Evolutionary conservation across 2,329 filamentous ascomycete genomes (phyloP), one percentile per base, ranked within the genome.

Genomic region (Cercospora beticola): DNA sequence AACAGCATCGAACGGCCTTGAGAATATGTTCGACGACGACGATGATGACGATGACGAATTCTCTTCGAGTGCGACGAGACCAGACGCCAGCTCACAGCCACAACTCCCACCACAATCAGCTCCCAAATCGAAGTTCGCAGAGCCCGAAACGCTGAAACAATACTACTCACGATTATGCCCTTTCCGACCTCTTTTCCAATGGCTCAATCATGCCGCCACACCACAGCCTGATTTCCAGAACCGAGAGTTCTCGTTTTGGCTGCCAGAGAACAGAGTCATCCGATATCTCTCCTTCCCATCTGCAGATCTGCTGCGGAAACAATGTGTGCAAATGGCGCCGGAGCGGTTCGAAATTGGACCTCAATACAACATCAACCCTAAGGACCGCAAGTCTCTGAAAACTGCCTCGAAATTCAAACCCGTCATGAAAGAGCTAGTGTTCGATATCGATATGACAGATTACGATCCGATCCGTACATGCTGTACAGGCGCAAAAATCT

Each of bases 371-470:
- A 91, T 93, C 58, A 97, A 98, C 79, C 95, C 95, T 0, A 90
- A 93, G 74, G 95, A 99, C 76, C 90, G 94, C 76, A 99, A 98
- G 82, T 90, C 90, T 0, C 81, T 98, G 36, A 89, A 90, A 64
- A 94, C 93, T 79, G 87, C 90, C 40, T 88, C 88, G 59, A 88
- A 92, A 8, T 97, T 99, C 82, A 91, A 90, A 71, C 94, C 95
- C 0, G 80, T 97, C 33, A 87, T 92, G 66, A 99, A 99, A 80
- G 95, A 99, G 80, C 84, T 99, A 46, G 97, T 97, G 75, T 98
- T 99, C 80, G 95, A 99, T 90, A 98, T 99, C 76, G 95, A 99
- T 87, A 87, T 99, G 87, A 98, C 95, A 65, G 95, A 98, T 82
- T 99, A 99, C 81, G 95, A 99, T 79, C 93, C 97, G 73, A 92